Base-by-base conservation (phyloP, 495 filamentous ascomycete species). In the Xylaria telfairii region DNA sequence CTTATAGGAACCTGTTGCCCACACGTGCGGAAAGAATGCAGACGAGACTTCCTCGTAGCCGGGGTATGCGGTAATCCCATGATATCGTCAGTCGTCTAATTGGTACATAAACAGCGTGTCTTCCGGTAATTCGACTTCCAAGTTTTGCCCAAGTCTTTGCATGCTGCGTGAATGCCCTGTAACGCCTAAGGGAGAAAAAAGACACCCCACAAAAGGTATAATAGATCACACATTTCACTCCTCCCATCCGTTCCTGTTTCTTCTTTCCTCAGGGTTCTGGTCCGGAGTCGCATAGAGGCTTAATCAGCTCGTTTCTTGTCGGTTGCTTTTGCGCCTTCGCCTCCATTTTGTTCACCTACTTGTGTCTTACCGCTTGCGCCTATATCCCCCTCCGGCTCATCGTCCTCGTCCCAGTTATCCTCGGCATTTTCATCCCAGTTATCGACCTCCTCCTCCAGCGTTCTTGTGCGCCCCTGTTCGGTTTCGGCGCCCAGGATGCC, bases 371-470 rank as follows among this genome's bases (percentile, higher is more conserved):
- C 68, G 67, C 54, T 41, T 34, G 67, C 46, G 30, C 81, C 79
- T 42, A 83, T 78, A 60, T 82, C 80, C 8, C 79, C 81, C 4
- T 77, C 75, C 3, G 63, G 62, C 21, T 65, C 75, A 5, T 91
- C 90, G 39, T 90, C 90, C 3, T 88, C 87, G 69, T 93, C 91
- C 92, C 91, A 93, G 15, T 85, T 85, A 76, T 94, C 92, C 26
- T 89, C 89, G 0, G 87, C 88, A 75, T 95, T 92, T 78, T 94
- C 92, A 72, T 94, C 92, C 92, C 92, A 95, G 71, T 91, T 92
- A 74, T 94, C 92, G 17, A 94, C 87, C 78, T 92, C 90, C 46
- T 91, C 87, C 70, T 94, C 92, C 56, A 93, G 80, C 6, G 85
- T 86, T 53, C 66, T 72, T 9, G 65, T 17, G 34, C 76, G 75